Conservation (phyloP, 441 rosid genomes). For the Eutrema salsugineum region DNA sequence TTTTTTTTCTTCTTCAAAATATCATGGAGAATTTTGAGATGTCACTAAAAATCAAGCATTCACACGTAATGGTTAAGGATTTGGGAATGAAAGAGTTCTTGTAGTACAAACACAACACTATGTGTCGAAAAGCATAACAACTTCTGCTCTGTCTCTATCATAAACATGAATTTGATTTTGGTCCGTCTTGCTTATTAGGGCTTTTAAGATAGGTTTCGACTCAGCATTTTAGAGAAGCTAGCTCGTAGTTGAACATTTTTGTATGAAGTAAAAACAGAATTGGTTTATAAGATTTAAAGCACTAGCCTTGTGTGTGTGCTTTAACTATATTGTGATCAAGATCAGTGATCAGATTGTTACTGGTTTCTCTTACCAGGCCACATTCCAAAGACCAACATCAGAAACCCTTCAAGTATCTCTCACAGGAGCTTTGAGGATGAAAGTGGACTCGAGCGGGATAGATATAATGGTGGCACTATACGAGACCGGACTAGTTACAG, state of each 20-base stretch:
- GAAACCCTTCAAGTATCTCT: constrained; percentile 58
- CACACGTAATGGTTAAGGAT: neutral
- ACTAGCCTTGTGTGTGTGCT: neutral
- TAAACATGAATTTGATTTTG: neutral
- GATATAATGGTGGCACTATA: constrained; percentile 76
- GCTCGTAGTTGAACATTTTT: neutral
- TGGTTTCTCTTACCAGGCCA: constrained; percentile 44
- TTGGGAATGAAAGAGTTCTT: neutral
- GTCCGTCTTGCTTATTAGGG: neutral
- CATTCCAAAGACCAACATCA: constrained; percentile 55
- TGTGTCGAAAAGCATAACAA: neutral
- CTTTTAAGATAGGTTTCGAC: neutral
- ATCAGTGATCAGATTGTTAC: neutral
- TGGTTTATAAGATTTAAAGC: neutral
- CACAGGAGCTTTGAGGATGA: constrained; percentile 56
- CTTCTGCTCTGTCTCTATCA: neutral
- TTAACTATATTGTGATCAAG: neutral
- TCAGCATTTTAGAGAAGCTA: neutral
- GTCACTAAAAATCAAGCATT: neutral
- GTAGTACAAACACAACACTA: neutral
- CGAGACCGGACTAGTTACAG: constrained; percentile 61
- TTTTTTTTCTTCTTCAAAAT: neutral
- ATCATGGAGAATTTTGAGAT: neutral
- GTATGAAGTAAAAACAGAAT: neutral
- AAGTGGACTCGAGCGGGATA: constrained; percentile 55